These are phyloP conservation scores for Pseudocercospora eumusae DNA, from an alignment of 2,329 filamentous ascomycete genomes.

Conservation along the genomic window DNA sequence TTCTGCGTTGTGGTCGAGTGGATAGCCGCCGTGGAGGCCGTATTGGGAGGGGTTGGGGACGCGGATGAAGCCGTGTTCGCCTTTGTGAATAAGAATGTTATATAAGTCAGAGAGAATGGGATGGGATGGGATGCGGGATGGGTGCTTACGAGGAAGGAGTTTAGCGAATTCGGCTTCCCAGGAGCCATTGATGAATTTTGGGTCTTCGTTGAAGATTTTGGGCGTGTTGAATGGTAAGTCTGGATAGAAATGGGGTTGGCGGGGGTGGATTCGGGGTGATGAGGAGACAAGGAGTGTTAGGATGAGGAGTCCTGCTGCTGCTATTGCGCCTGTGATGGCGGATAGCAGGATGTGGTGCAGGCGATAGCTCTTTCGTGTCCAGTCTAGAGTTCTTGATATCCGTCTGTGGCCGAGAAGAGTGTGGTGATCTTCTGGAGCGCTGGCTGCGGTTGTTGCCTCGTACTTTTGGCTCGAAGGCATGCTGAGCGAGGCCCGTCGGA, in stretches of 20 bases:
- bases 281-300: neutral
- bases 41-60: constrained; percentile 11
- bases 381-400: neutral
- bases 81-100: neutral
- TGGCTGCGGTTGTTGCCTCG: neutral
- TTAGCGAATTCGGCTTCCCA: neutral
- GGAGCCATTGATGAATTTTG: constrained; percentile 7
- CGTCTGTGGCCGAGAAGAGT: neutral
- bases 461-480: constrained; percentile 3
- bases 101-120: no score
- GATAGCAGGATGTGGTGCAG: neutral
- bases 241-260: constrained; percentile 2
- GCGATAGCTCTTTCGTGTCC: neutral
- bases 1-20: constrained; percentile 5
- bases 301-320: neutral
- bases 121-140: neutral
- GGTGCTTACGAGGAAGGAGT: neutral
- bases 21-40: constrained; percentile 6
- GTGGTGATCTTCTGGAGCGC: neutral
- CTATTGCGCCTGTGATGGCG: neutral
- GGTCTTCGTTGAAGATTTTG: constrained; percentile 12
- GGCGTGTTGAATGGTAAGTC: constrained; percentile 12
- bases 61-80: constrained; percentile 13
- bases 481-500: neutral
- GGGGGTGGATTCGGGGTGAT: neutral